Evolutionary conservation across 441 rosid species (phyloP).

Genomic region (Mallotus japonicus): DNA sequence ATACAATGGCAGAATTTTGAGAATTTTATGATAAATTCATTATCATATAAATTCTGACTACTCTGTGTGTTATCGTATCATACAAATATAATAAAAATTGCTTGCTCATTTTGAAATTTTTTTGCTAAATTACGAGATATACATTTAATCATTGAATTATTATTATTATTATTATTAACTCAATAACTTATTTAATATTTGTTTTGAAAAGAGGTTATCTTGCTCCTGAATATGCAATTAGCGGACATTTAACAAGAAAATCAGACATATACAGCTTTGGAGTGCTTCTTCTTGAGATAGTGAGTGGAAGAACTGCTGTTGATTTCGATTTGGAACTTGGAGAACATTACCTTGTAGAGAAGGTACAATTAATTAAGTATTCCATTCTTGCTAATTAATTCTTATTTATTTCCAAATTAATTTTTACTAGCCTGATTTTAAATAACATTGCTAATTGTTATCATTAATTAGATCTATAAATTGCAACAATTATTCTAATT

Average conservation of each 20-base stretch:
- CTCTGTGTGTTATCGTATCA: too few relatives aligned
- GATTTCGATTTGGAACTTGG: conserved; percentile 49
- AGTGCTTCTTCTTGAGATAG: conserved; percentile 70
- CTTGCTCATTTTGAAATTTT: too few relatives aligned
- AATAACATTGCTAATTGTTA: too few relatives aligned
- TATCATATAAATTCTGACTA: too few relatives aligned
- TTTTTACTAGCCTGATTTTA: too few relatives aligned
- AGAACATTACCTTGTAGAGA: conserved; percentile 41
- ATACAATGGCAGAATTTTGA: neutral
- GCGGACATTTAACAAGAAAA: conserved; percentile 50
- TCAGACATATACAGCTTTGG: conserved; percentile 88
- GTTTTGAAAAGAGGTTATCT: conserved; percentile 58
- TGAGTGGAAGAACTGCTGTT: conserved; percentile 64
- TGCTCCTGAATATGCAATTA: conserved; percentile 77
- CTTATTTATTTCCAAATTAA: neutral
- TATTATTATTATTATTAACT: too few relatives aligned
- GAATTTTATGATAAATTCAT: neutral
- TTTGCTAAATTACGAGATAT: neutral
- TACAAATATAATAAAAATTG: too few relatives aligned
- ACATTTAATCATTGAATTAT: neutral
- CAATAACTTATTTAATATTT: too few relatives aligned
- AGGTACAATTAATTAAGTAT: conserved; percentile 26
- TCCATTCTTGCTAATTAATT: neutral
- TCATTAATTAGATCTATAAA: too few relatives aligned
- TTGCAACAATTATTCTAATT: too few relatives aligned